These are phyloP conservation scores for Naegleria gruberi DNA, from an alignment of 208 protist genomes.

Conservation along the genomic window DNA sequence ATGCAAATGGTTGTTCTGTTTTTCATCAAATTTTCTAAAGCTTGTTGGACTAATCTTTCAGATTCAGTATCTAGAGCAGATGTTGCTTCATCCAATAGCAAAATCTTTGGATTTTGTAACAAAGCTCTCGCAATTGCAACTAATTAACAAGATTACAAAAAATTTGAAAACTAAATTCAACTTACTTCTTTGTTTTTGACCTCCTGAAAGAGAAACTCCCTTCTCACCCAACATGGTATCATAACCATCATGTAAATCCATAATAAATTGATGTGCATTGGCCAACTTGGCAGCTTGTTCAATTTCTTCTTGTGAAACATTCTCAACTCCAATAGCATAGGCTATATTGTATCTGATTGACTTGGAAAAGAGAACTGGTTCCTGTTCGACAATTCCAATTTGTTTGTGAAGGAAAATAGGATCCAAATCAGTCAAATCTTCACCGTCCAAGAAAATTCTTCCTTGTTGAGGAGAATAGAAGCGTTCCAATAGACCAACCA, in stretches of 20 bases:
- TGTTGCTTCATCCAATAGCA: constrained; percentile 64
- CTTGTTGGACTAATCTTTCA: constrained; percentile 51
- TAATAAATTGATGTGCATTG: constrained; percentile 82
- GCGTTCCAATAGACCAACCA: constrained; percentile 26
- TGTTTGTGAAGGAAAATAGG: background rate
- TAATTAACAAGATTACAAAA: too few relatives aligned
- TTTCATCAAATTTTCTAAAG: background rate
- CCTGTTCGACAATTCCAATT: background rate
- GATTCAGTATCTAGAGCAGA: constrained; percentile 52
- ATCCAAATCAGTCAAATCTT: background rate
- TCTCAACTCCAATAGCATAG: background rate
- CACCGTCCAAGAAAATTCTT: background rate
- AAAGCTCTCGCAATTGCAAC: constrained; percentile 68
- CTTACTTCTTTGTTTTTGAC: constrained; percentile 86
- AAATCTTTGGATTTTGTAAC: constrained; percentile 35
- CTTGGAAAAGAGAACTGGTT: background rate
- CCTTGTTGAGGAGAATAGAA: constrained; percentile 50
- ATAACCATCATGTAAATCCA: constrained; percentile 68
- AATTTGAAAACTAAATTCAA: too few relatives aligned
- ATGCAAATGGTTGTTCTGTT: background rate
- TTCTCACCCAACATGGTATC: constrained; percentile 72
- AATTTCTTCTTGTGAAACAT: background rate
- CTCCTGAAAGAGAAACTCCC: constrained; percentile 69
- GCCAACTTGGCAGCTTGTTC: constrained; percentile 37
- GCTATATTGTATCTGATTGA: background rate